phyloP scores from a whole-genome alignment of 2,329 filamentous ascomycete genomes.

The Blumeriella jaapii region DNA sequence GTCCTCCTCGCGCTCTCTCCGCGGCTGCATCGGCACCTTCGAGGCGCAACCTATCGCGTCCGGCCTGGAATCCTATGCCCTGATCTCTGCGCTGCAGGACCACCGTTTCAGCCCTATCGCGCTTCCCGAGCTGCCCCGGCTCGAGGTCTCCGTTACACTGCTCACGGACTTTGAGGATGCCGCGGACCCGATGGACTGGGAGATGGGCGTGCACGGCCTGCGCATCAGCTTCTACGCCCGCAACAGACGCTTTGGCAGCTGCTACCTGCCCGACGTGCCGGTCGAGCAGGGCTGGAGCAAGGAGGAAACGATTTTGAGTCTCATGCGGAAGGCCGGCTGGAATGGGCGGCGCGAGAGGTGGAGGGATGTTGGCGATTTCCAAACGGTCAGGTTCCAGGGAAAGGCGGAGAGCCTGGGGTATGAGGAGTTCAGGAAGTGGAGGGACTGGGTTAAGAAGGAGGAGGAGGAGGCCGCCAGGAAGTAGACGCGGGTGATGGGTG shows the following conservation, averaged over 20 bases:
- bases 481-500: not conserved
- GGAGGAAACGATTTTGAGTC: conserved; percentile 77
- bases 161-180: conserved; percentile 76
- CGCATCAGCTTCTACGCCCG: conserved; percentile 73
- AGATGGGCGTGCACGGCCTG: conserved; percentile 73
- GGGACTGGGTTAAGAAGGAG: conserved; percentile 47
- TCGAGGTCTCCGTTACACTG: conserved; percentile 64
- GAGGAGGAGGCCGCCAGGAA: conserved; percentile 1
- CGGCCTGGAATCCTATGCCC: conserved; percentile 68
- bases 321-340: conserved; percentile 96
- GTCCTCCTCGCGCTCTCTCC: conserved; percentile 40
- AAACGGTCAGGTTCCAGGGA: conserved; percentile 77
- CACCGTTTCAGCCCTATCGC: conserved; percentile 48
- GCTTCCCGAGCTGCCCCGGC: conserved; percentile 40
- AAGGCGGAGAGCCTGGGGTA: conserved; percentile 63
- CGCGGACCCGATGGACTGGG: conserved; percentile 69
- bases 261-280: conserved; percentile 87
- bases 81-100: conserved; percentile 63
- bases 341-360: conserved; percentile 54
- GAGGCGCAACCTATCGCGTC: conserved; percentile 60
- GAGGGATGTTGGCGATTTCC: conserved; percentile 62
- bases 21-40: conserved; percentile 96
- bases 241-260: conserved; percentile 65
- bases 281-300: conserved; percentile 90
- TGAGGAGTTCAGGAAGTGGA: conserved; percentile 68